Base-by-base conservation (phyloP, 106 monocot species). In the Dendrobium huoshanense region DNA sequence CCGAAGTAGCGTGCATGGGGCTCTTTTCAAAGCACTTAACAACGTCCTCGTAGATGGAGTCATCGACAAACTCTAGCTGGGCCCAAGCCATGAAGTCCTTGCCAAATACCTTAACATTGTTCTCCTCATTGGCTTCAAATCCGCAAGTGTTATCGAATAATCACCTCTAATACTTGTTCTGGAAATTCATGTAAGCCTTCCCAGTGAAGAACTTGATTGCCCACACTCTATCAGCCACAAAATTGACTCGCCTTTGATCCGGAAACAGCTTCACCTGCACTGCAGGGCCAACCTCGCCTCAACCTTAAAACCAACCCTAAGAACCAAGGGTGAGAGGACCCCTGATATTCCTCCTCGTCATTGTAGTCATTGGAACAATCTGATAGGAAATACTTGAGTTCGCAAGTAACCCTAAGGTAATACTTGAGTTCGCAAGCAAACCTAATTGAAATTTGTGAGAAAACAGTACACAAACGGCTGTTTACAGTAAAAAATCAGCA, bases 1-100 rank as follows among this genome's bases (percentile, higher is more conserved):
- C 83, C 48, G 68, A 51, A 93, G 49, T 20, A 89, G 76, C 47
- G 88, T 85, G n/a, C 3, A 47, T 47, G 0, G 87, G 72, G 47
- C 81, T 84, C 68, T 84, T 89, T 81, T 89, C 81, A 49, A 94
- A 87, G 78, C 80, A 83, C 10, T 90, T 90, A 81, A 90, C 90
- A 0, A 93, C 91, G 19, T 92, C 94, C 86, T 89, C 94, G 94
- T 94, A 97, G 16, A 94, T 91, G 27, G 86, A 78, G 43, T 97
- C 97, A 27, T 97, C 97, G 1, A 89, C 97, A 0, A 61, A 64
- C 55, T 89, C 91, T 0, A 94, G 92, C 41, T 87, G 75, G 17
- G 89, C 94, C 97, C 97, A 98, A 22, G 86, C 97, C 84, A 89
- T 79, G 79, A 98, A 98, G 25, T 98, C 97, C 75, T 94, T 94